Evolutionary conservation across 106 monocot species (phyloP).

Genomic region (Apostasia shenzhenica): DNA sequence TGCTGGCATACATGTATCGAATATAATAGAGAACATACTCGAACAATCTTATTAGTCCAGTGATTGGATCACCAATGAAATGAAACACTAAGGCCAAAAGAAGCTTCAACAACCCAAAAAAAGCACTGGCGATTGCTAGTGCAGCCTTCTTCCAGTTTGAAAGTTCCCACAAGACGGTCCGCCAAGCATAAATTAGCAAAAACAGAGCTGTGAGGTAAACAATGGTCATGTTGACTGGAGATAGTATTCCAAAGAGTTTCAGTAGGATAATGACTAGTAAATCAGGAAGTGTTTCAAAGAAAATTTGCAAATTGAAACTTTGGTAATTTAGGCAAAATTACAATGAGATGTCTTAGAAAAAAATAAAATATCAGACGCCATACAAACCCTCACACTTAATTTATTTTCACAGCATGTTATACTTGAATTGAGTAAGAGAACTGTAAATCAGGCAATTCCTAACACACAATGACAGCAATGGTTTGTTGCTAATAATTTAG

Average conservation of each 20-base stretch:
- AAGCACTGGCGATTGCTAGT: conserved; percentile 16
- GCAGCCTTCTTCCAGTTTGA: conserved; percentile 66
- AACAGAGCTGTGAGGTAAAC: conserved; percentile 38
- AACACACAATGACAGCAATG: too few species aligned
- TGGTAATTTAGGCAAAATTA: too few species aligned
- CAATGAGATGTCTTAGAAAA: too few species aligned
- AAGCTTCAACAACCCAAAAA: conserved; percentile 42
- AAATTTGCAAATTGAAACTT: too few species aligned
- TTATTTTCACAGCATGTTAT: too few species aligned
- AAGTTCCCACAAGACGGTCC: conserved; percentile 71
- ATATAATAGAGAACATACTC: conserved; percentile 41
- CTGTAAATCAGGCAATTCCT: too few species aligned
- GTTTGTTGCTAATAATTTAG: too few species aligned
- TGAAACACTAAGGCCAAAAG: conserved; percentile 37
- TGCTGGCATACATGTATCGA: conserved; percentile 29
- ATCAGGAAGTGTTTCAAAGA: too few species aligned
- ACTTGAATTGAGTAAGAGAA: too few species aligned
- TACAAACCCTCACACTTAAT: too few species aligned
- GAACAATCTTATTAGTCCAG: conserved; percentile 33
- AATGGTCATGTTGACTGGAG: background rate
- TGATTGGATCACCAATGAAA: conserved; percentile 52
- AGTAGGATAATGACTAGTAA: background rate
- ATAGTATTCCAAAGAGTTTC: background rate
- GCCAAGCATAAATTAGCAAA: conserved; percentile 60
- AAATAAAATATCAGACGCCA: too few species aligned